These are phyloP conservation scores for Lipomyces chichibuensis DNA, from an alignment of 805 yeast genomes.

Conservation along the genomic window DNA sequence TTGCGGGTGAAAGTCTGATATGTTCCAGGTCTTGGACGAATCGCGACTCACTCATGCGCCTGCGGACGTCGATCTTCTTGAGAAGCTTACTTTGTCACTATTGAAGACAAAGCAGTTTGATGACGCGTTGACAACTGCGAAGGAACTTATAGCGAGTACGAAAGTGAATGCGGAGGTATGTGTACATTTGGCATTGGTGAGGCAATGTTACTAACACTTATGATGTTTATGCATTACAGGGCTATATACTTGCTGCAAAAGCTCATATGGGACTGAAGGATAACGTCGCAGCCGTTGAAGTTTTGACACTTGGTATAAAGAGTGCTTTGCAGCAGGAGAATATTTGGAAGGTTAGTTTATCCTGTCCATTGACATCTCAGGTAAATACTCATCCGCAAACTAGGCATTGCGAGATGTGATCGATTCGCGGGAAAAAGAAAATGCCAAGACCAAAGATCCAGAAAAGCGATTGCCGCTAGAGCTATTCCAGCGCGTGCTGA, in stretches of 20 bases:
- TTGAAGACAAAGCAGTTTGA: not conserved
- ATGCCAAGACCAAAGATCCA: not conserved
- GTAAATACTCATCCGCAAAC: not conserved
- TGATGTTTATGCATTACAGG: not conserved
- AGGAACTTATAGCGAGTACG: not conserved
- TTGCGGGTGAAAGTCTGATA: not conserved
- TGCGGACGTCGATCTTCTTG: not conserved
- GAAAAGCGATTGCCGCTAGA: constrained; percentile 19
- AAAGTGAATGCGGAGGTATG: not conserved
- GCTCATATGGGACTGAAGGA: constrained; percentile 1
- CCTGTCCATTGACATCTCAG: not conserved
- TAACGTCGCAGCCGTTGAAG: not conserved
- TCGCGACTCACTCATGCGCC: not conserved
- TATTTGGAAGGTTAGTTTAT: not conserved
- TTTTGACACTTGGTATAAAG: not conserved
- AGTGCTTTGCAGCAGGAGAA: not conserved
- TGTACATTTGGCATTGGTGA: not conserved
- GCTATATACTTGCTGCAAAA: not conserved
- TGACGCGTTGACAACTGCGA: not conserved
- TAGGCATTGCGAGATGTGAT: not conserved
- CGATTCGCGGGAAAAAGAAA: not conserved
- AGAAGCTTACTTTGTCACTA: not conserved
- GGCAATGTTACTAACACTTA: not conserved
- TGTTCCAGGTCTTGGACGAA: not conserved
- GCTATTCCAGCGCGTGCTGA: constrained; percentile 13